Evolutionary conservation across 2,329 filamentous ascomycete genomes (phyloP), one percentile per base, ranked within the genome.

Genomic region (Colletotrichum somersetense): DNA sequence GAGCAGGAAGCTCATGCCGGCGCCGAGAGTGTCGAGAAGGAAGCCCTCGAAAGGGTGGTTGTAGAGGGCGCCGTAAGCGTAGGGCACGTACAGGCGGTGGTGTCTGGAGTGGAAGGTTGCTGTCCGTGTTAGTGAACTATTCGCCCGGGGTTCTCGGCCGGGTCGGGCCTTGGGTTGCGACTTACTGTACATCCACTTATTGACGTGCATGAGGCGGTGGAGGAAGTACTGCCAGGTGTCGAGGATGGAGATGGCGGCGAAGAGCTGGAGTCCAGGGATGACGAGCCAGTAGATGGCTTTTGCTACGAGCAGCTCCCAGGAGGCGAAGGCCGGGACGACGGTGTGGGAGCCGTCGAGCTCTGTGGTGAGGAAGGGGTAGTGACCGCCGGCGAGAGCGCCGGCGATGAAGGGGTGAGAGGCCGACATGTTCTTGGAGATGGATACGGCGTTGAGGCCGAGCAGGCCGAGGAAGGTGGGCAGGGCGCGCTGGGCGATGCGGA

Each of bases 221-320:
- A 96, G 88, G 83, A 98, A 97, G 84, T 99, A 99, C 81, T 99
- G 96, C 96, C 96, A 99, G 56, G 95, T 96, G 83, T 99, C 96
- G 76, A 98, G 89, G 75, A 97, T 86, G 75, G 89, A 84, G 72
- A 96, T 88, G 33, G 91, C 96, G 62, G 93, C 78, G 70, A 89
- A 83, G 79, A 97, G 93, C 81, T 98, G 96, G 61, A 96, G 67
- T 3, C 85, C 87, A 0, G 96, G 96, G 74, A 98, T 87, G 50
- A 91, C 80, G 74, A 91, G 83, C 87, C 93, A 92, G 85, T 98
- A 98, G 75, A 97, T 89, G 73, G 89, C 85, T 81, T 92, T 92
- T 53, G 94, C 96, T 44, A 90, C 82, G 40, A 87, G 75, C 55
- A 97, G 78, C 83, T 98, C 96, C 96, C 96, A 98, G 2, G 85